Conservation (phyloP, 352 stramenopile species). For the Globisporangium acanthophoron region DNA sequence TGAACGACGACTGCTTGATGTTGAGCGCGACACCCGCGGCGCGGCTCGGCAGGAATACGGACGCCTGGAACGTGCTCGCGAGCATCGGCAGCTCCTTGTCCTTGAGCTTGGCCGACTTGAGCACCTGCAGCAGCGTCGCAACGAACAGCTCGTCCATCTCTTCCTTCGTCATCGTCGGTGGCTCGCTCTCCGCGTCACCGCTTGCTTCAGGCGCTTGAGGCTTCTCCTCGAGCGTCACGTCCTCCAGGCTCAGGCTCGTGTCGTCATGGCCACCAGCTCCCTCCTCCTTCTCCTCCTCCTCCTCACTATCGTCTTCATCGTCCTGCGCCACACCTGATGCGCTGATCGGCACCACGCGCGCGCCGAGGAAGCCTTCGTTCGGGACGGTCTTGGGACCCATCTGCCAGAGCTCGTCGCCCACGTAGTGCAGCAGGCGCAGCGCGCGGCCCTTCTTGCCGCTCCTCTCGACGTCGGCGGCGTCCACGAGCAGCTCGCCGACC, state of each 20-base stretch:
- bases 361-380: conserved; percentile 54
- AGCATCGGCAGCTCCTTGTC: conserved; percentile 80
- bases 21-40: conserved; percentile 50
- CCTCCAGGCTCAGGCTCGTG: conserved; percentile 4
- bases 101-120: conserved; percentile 45
- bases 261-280: conserved; percentile 4
- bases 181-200: conserved; percentile 14
- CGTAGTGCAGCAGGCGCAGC: conserved; percentile 61
- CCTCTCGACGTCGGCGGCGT: conserved; percentile 43
- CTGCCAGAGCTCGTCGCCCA: conserved; percentile 73
- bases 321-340: conserved; percentile 9
- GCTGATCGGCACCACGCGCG: conserved; percentile 28
- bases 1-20: conserved; percentile 76
- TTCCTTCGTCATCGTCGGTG: conserved; percentile 28
- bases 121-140: conserved; percentile 52
- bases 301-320: conserved; percentile 1
- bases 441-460: conserved; percentile 64
- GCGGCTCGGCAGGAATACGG: conserved; percentile 56
- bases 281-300: conserved; percentile 7
- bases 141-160: conserved; percentile 78
- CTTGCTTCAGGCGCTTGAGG: not conserved
- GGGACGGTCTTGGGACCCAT: conserved; percentile 62
- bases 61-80: conserved; percentile 68
- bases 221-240: conserved; percentile 43
- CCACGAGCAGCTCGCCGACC: conserved; percentile 72